These are phyloP conservation scores for Castanopsis chinensis DNA, from an alignment of 306 rosid genomes.

Conservation along the genomic window DNA sequence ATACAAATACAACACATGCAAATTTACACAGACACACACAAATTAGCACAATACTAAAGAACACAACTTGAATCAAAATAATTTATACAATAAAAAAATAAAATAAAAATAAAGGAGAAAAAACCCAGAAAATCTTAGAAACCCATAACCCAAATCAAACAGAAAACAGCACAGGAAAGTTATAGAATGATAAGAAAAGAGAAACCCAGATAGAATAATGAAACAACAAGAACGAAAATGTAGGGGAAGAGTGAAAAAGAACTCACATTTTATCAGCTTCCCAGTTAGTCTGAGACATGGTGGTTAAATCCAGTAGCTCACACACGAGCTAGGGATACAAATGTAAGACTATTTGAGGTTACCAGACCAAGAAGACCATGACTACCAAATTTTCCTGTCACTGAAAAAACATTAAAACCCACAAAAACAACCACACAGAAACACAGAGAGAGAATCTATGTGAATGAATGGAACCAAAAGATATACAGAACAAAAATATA, in stretches of 20 bases:
- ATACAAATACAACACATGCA: neutral
- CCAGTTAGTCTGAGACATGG: conserved; percentile 99
- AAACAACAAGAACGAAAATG: neutral
- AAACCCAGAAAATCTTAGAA: conserved; percentile 15
- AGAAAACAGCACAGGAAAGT: neutral
- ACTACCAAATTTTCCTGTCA: conserved; percentile 26
- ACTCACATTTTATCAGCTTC: conserved; percentile 99
- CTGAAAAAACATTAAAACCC: conserved; percentile 17
- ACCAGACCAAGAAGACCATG: conserved; percentile 32
- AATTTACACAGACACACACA: neutral
- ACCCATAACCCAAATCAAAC: conserved; percentile 39
- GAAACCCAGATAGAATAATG: conserved; percentile 28
- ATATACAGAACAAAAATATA: conserved; percentile 30
- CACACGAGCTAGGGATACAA: conserved; percentile 14
- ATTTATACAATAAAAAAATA: neutral
- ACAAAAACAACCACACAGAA: conserved; percentile 18
- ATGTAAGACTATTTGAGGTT: conserved; percentile 24
- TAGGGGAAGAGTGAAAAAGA: neutral
- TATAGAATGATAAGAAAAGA: conserved; percentile 15
- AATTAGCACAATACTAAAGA: conserved; percentile 13
- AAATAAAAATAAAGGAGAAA: neutral
- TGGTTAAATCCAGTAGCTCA: conserved; percentile 27
- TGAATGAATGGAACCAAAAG: conserved; percentile 36
- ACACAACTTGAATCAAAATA: conserved; percentile 32
- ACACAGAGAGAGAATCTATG: conserved; percentile 33